A percentile compares a stretch with the other conserved stretches of the same genome.
These are phyloP conservation scores for Tuber umbilicatum DNA, from an alignment of 495 filamentous ascomycete species.

Conservation along the genomic window DNA sequence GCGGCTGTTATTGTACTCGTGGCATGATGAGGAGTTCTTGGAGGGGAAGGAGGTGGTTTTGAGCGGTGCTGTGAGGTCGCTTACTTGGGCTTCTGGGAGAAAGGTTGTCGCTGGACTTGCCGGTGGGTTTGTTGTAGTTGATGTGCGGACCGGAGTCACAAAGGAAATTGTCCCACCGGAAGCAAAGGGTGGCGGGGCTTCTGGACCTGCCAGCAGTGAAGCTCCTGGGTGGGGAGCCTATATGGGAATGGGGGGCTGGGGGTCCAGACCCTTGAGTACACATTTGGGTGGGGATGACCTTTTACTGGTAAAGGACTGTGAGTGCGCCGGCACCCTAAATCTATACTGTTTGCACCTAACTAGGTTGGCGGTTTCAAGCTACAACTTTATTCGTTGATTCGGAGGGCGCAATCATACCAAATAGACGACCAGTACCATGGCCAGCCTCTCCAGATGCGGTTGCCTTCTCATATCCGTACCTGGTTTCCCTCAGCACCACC, in stretches of 20 bases:
- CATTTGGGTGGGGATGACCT: slow-evolving; percentile 75
- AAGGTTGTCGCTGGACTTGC: slow-evolving; percentile 81
- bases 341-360: background rate
- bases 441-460: slow-evolving; percentile 76
- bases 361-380: slow-evolving; percentile 18
- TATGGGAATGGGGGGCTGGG: slow-evolving; percentile 84
- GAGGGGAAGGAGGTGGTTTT: slow-evolving; percentile 72
- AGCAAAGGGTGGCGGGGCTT: slow-evolving; percentile 60
- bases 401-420: slow-evolving; percentile 65
- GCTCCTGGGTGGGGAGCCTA: slow-evolving; percentile 62
- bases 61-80: slow-evolving; percentile 67
- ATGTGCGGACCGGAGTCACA: slow-evolving; percentile 64
- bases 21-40: slow-evolving; percentile 87
- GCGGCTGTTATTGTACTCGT: slow-evolving; percentile 82
- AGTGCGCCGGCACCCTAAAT: slow-evolving; percentile 13
- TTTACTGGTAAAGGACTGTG: slow-evolving; percentile 83
- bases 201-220: slow-evolving; percentile 60
- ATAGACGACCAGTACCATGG: slow-evolving; percentile 88
- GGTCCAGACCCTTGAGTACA: slow-evolving; percentile 81
- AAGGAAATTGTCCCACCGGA: slow-evolving; percentile 76
- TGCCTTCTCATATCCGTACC: slow-evolving; percentile 92
- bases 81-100: slow-evolving; percentile 84
- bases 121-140: slow-evolving; percentile 78
- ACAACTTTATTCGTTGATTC: slow-evolving; percentile 87
- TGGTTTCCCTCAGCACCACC: slow-evolving; percentile 75